Evolutionary conservation across 2,329 filamentous ascomycete species (phyloP).

Genomic region (Didymosphaeria variabile): DNA sequence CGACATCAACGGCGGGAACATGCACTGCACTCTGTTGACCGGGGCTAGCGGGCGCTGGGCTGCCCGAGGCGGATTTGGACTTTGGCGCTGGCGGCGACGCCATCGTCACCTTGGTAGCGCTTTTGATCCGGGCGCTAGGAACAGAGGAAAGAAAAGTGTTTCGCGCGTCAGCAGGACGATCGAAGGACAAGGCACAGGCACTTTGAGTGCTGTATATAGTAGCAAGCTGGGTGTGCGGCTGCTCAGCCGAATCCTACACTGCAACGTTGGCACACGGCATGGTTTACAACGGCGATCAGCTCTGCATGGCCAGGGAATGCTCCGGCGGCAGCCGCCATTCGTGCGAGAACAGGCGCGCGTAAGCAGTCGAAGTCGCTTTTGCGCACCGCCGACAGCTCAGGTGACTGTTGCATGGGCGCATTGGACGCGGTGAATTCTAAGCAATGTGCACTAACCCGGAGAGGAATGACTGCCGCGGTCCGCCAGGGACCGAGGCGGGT

Average conservation of each 20-base stretch:
- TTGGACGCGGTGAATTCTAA: not conserved
- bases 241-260: not conserved
- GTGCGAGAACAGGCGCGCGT: constrained; percentile 7
- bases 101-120: not conserved
- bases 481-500: not conserved
- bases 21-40: constrained; percentile 6
- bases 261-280: not conserved
- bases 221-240: constrained; percentile 1
- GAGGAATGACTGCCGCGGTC: not conserved
- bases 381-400: not conserved
- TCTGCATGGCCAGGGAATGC: not conserved
- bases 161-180: not conserved
- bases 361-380: not conserved
- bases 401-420: constrained; percentile 3
- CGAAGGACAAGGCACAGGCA: no score
- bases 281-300: not conserved
- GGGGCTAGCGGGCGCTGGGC: constrained; percentile 11
- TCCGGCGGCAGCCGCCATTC: constrained; percentile 1
- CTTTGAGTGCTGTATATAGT: not conserved
- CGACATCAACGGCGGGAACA: constrained; percentile 19
- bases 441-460: not conserved
- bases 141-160: not conserved
- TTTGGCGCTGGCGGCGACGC: constrained; percentile 1
- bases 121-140: not conserved
- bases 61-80: not conserved